phyloP scores from a whole-genome alignment of 1,284 basidiomycete species.

The Trichosporon sp. region DNA sequence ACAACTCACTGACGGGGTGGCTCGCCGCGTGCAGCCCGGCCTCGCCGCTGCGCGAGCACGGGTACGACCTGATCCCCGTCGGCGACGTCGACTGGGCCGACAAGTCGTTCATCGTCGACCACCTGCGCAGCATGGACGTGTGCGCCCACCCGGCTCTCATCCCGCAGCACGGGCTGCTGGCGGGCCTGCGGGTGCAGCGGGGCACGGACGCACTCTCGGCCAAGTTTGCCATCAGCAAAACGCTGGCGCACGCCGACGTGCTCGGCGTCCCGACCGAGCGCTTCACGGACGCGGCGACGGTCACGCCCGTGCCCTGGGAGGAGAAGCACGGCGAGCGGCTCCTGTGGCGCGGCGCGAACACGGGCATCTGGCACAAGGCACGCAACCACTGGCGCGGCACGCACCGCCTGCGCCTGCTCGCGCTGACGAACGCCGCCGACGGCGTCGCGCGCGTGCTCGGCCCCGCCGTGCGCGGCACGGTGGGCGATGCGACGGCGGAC shows the following conservation, averaged over 20 bases:
- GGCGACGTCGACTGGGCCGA: constrained; percentile 33
- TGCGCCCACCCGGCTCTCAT: constrained; percentile 40
- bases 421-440: constrained; percentile 13
- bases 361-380: constrained; percentile 31
- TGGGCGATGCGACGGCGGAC: constrained; percentile 71
- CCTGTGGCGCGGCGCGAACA: constrained; percentile 47
- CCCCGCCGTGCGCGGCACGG: constrained; percentile 9
- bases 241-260: constrained; percentile 41
- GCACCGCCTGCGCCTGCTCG: constrained; percentile 39
- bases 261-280: constrained; percentile 48
- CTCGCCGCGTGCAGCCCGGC: neutral
- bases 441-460: constrained; percentile 11
- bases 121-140: constrained; percentile 33
- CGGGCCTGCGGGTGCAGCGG: constrained; percentile 15
- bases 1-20: neutral
- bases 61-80: neutral
- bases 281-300: constrained; percentile 17
- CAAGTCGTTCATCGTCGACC: constrained; percentile 42
- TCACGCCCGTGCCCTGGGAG: constrained; percentile 32
- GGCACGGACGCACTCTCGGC: constrained; percentile 33
- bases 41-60: neutral
- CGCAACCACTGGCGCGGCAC: constrained; percentile 35
- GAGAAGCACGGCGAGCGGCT: constrained; percentile 30
- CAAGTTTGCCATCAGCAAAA: constrained; percentile 44
- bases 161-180: constrained; percentile 35